Conservation (phyloP, 192 early-diverging fungal genomes). For the Gamsiella multidivaricata region DNA sequence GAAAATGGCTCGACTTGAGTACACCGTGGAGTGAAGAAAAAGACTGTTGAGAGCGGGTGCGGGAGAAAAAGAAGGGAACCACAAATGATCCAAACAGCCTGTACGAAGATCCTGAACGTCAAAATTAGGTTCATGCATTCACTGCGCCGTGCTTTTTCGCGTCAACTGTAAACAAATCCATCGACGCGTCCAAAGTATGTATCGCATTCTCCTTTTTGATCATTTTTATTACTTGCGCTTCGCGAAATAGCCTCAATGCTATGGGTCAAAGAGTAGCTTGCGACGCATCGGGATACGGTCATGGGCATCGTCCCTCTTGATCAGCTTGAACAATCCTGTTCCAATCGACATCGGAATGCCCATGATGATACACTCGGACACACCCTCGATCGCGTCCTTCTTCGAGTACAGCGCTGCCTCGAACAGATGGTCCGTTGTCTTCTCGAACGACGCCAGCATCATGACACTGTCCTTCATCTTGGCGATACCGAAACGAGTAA, state of each 20-base stretch:
- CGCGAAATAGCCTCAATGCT: too few relatives aligned
- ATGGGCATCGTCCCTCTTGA: conserved; percentile 69
- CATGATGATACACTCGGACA: conserved; percentile 99
- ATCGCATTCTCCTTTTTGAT: too few relatives aligned
- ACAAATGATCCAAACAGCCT: too few relatives aligned
- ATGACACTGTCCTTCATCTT: conserved; percentile 99
- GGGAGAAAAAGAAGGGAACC: too few relatives aligned
- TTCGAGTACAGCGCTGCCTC: conserved; percentile 97
- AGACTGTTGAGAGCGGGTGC: too few relatives aligned
- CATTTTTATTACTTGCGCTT: neutral
- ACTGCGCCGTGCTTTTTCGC: too few relatives aligned
- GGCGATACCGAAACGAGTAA: conserved; percentile 98
- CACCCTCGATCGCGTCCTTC: conserved; percentile 92
- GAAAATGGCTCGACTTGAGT: too few relatives aligned
- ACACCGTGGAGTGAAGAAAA: too few relatives aligned
- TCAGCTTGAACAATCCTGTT: conserved; percentile 95
- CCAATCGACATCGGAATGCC: conserved; percentile 97
- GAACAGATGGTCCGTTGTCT: conserved; percentile 99
- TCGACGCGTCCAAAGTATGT: too few relatives aligned
- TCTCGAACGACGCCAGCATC: conserved; percentile 99
- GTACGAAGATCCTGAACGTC: too few relatives aligned
- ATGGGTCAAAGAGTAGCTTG: conserved; percentile 72
- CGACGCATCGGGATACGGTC: conserved; percentile 66
- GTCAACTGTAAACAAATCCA: too few relatives aligned
- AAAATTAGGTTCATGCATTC: too few relatives aligned